Evolutionary conservation across 352 stramenopile genomes (phyloP), one percentile per base, ranked within the genome.

Genomic region (Globisporangium carolinianum): DNA sequence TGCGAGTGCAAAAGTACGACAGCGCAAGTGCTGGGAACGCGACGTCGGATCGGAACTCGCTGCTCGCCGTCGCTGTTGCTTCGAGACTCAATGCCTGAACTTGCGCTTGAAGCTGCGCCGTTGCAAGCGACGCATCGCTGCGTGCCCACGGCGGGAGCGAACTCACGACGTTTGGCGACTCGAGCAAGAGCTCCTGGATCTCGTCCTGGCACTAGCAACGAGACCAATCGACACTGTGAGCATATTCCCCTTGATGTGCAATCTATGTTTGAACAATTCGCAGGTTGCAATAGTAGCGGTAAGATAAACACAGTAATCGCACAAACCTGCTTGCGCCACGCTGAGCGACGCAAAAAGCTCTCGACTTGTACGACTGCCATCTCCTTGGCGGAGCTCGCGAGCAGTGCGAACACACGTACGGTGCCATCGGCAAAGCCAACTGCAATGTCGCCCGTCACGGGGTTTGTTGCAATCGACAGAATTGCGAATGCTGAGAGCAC

Each of bases 401-500:
- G 53, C 6, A 88, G 15, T 4, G 65, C 65, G 57, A 88, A 94
- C 8, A 88, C 62, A 48, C 76, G 75, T 45, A 91, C 55, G 7
- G 66, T 79, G 36, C 81, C 79, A 38, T 94, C 83, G 0, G 72
- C 75, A 69, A 94, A 94, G 7, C 81, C 83, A 24, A 90, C 83
- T 2, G 67, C 61, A 5, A 73, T 67, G 49, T 94, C 82, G 2
- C 82, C 82, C 32, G 77, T 92, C 4, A 75, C 51, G 1, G 81
- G 65, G 47, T 92, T 88, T 6, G 83, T 55, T 10, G 76, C 68
- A 3, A 92, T 54, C 4, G 79, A 84, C 2, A 92, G 53, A 48
- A 92, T 92, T 5, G 79, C 59, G 36, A 86, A 90, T 4, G 84
- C 82, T 0, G 84, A 94, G 10, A 94, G 58, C 14, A 94, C 75